Percentiles rank a stretch among this genome's conserved stretches.
phyloP scores from a whole-genome alignment of 2,329 filamentous ascomycete genomes.

The Torrubiellomyces zombiae region DNA sequence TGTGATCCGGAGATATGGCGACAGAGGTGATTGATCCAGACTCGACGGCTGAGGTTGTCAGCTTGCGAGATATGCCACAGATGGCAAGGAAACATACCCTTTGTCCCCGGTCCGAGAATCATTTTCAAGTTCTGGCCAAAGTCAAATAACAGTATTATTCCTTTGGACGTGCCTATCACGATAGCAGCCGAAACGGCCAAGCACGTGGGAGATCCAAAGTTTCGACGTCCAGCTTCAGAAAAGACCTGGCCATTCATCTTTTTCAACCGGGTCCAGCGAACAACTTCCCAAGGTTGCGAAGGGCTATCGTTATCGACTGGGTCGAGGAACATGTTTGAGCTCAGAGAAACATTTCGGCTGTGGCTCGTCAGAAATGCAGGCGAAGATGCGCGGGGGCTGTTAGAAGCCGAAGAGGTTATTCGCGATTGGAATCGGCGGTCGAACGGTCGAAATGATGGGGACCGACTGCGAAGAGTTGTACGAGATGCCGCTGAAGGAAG shows the following conservation, averaged over 20 bases:
- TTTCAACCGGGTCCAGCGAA: conserved; percentile 84
- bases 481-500: conserved; percentile 53
- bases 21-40: conserved; percentile 76
- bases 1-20: conserved; percentile 84
- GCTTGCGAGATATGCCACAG: conserved; percentile 3
- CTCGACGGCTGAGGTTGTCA: conserved; percentile 54
- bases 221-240: conserved; percentile 80
- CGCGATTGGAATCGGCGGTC: conserved; percentile 88
- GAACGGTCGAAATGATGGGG: conserved; percentile 78
- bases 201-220: conserved; percentile 83
- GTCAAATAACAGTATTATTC: conserved; percentile 89
- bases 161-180: conserved; percentile 83
- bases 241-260: conserved; percentile 84
- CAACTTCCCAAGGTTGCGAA: conserved; percentile 86
- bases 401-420: conserved; percentile 39
- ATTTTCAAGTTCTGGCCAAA: conserved; percentile 91
- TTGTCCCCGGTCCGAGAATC: conserved; percentile 85
- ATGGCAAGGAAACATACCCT: conserved; percentile 37
- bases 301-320: conserved; percentile 50
- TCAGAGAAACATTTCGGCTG: conserved; percentile 66
- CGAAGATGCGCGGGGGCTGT: conserved; percentile 53
- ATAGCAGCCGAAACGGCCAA: conserved; percentile 77
- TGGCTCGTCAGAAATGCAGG: conserved; percentile 63
- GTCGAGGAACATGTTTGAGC: conserved; percentile 49
- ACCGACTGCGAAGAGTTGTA: conserved; percentile 49